Base-by-base conservation (phyloP, 768 basidiomycete genomes). In the Suillus occidentalis region DNA sequence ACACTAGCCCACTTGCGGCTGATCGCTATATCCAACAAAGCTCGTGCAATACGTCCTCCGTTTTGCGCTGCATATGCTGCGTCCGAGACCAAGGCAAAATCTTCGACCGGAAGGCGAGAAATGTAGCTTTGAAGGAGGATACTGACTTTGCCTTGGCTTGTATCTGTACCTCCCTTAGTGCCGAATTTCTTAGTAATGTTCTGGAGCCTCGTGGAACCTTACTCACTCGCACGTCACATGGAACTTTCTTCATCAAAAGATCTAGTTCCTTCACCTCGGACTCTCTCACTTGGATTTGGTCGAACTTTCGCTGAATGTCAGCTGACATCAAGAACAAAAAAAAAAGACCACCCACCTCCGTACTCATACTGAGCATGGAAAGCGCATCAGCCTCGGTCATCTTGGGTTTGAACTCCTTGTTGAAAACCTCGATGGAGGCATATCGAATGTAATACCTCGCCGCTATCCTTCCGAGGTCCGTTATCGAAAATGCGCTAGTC, bases 341-440 rank as follows among this genome's bases (percentile, higher is more conserved):
- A 28, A 13, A 25, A 65, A 37, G n/a, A 57, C 31, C 14, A 64
- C 79, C 67, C 68, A 94, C 95, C 83, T 99, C 97, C 16, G 94
- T 95, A 66, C 94, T 96, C 83, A 84, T 86, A 69, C 94, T 88
- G 40, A 99, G 84, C 87, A 98, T 88, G 2, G 77, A 84, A 64
- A 99, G 83, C 37, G 94, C 86, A 76, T 98, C 95, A 2, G 96
- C 97, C 77, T 98, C 97, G 2, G 90, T 85, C 96, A 99, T 97
- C 63, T 80, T 86, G 1, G 87, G 84, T 59, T 87, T 83, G 77
- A 99, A 93, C 65, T 84, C 77, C 66, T 84, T 77, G 76, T 91
- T 92, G 82, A 97, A 99, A 7, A 92, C 85, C 75, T 94, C 93
- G 42, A 99, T 89, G 5, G 93, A 95, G 52, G 85, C 79, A 74